Evolutionary conservation across 805 yeast species (phyloP).

Genomic region (Brettanomyces nanus): DNA sequence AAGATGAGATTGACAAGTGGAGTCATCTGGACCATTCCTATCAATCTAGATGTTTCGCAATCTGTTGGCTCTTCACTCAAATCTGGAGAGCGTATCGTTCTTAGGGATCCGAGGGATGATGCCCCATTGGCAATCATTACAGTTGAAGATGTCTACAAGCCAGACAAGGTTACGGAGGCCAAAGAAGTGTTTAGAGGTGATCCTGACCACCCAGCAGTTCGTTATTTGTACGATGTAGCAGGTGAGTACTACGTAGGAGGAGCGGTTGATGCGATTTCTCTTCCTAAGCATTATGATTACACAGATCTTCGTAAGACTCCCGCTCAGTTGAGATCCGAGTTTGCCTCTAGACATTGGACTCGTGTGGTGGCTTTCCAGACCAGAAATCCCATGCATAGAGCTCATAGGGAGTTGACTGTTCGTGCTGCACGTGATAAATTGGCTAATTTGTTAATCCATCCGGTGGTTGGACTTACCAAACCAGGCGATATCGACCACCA

Average conservation of each 20-base stretch:
- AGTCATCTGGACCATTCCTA: conserved; percentile 85
- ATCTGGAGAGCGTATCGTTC: conserved; percentile 56
- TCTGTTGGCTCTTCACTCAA: conserved; percentile 37
- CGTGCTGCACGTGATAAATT: conserved; percentile 93
- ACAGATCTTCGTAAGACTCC: conserved; percentile 85
- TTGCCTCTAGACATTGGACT: conserved; percentile 73
- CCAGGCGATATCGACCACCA: conserved; percentile 98
- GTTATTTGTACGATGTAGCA: conserved; percentile 61
- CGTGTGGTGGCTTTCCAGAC: conserved; percentile 95
- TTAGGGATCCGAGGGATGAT: conserved; percentile 78
- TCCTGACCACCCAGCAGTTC: conserved; percentile 91
- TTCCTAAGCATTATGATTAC: conserved; percentile 87
- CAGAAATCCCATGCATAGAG: conserved; percentile 98
- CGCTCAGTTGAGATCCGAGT: conserved; percentile 80
- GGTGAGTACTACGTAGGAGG: conserved; percentile 90
- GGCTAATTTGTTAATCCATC: conserved; percentile 85
- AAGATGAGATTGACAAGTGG: conserved; percentile 69
- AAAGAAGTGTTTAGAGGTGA: conserved; percentile 88
- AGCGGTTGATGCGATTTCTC: conserved; percentile 68
- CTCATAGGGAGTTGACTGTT: conserved; percentile 92
- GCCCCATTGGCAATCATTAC: conserved; percentile 75
- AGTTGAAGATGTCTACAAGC: conserved; percentile 69
- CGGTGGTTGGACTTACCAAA: conserved; percentile 93
- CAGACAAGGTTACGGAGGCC: conserved; percentile 77
- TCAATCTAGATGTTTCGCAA: conserved; percentile 69